Conservation (phyloP, 441 rosid genomes). For the Populus trichocarpa region DNA sequence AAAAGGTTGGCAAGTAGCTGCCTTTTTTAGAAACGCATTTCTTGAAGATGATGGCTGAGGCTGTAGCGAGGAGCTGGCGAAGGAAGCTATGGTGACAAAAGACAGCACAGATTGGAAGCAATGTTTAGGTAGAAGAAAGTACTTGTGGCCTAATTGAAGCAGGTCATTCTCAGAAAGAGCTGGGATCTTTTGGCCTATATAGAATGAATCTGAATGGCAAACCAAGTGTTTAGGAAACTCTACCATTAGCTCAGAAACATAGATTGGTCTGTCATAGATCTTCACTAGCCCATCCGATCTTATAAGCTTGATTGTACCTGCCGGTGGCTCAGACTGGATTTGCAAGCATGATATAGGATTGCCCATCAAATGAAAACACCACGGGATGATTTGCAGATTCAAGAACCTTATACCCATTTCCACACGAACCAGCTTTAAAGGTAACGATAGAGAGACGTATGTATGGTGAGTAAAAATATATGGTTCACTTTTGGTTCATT, state of each 20-base stretch:
- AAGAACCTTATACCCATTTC: constrained; percentile 34
- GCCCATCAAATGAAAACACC: constrained; percentile 43
- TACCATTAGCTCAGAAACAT: constrained; percentile 53
- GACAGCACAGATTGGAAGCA: constrained; percentile 64
- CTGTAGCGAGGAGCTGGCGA: constrained; percentile 26
- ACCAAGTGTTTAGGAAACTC: constrained; percentile 76
- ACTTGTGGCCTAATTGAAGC: constrained; percentile 70
- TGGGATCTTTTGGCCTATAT: constrained; percentile 82
- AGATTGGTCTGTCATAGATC: constrained; percentile 56
- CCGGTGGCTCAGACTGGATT: constrained; percentile 21
- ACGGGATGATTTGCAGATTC: constrained; percentile 33
- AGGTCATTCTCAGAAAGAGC: constrained; percentile 58
- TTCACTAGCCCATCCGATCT: constrained; percentile 62
- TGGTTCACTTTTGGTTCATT: background rate
- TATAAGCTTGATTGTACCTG: constrained; percentile 47
- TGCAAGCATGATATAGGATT: constrained; percentile 41
- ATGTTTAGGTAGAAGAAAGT: constrained; percentile 74
- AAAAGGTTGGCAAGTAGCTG: constrained; percentile 51
- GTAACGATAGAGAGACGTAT: background rate
- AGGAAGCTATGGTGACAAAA: constrained; percentile 62
- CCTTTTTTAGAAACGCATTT: constrained; percentile 34
- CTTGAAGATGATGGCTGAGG: constrained; percentile 12
- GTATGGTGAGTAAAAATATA: no score
- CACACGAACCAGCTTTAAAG: background rate
- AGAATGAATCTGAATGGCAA: constrained; percentile 69